Evolutionary conservation across 768 basidiomycete genomes (phyloP), one percentile per base, ranked within the genome.

Genomic region (Solioccasus polychromus): DNA sequence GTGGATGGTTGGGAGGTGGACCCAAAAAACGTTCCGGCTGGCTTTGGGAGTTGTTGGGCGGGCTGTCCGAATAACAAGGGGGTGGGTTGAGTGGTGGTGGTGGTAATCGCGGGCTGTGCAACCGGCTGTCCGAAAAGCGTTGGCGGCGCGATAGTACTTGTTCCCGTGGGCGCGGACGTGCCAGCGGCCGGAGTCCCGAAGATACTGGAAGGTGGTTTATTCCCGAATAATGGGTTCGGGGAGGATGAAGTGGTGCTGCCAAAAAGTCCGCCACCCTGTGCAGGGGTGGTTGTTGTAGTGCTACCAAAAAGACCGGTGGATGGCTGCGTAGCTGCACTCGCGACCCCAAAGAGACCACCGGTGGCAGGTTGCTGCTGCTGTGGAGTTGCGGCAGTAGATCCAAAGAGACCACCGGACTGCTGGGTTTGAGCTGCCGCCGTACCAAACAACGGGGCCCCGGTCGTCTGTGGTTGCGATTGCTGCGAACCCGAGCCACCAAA

Each of bases 161-260:
- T 32, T 12, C 44, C 36, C 4, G 54, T 31, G 5, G 36, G 18
- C 14, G 47, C 42, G 11, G 35, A 15, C 24, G 42, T 31, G 26
- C 58, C 48, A 35, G 59, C 59, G 31, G 52, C 57, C 35, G 64
- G 71, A 45, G 61, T 41, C 35, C 58, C 58, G 55, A 65, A 54
- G 34, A 62, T 36, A 25, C 54, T 59, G n/a, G 59, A 52, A 7
- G 66, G 60, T 15, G 55, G 55, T 42, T 60, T 64, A 42, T 63
- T 66, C 12, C 69, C 71, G 36, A 75, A 74, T 23, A 71, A 47
- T 30, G 67, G 58, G 39, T 67, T 61, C 31, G 58, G n/a, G n/a
- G n/a, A 54, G 25, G 57, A 54, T 31, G 63, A 36, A 28, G 47
- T 50, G 2, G 61, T 45, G 32, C n/a, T 40, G 14, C 67, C 67